phyloP scores from a whole-genome alignment of 1,284 basidiomycete species.

The Golubevia pallescens region DNA sequence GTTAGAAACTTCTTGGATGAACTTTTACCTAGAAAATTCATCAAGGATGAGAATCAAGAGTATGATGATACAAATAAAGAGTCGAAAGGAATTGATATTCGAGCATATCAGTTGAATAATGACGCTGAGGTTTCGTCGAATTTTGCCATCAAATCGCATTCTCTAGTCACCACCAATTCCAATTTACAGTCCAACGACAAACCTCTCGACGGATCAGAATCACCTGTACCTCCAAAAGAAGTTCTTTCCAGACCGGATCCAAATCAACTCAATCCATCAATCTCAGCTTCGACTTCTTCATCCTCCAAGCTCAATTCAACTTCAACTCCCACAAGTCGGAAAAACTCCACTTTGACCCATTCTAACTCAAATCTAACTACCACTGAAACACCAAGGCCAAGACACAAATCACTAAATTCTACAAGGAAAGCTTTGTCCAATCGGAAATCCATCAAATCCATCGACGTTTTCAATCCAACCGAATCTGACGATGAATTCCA shows the following conservation, averaged over 20 bases:
- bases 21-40: background rate
- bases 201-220: too few species aligned
- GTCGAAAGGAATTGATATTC: background rate
- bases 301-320: too few species aligned
- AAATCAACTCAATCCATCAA: too few species aligned
- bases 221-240: too few species aligned
- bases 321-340: background rate
- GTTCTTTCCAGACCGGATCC: too few species aligned
- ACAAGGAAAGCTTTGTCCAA: slow-evolving; percentile 8
- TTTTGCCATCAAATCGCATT: too few species aligned
- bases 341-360: background rate
- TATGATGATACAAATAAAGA: background rate
- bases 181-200: too few species aligned
- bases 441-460: slow-evolving; percentile 26
- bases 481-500: slow-evolving; percentile 7
- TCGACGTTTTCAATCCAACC: slow-evolving; percentile 29
- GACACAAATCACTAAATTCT: background rate
- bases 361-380: background rate
- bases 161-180: too few species aligned
- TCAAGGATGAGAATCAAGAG: background rate
- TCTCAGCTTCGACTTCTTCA: too few species aligned
- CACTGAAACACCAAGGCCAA: background rate
- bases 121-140: too few species aligned
- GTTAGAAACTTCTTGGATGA: background rate
- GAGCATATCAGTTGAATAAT: too few species aligned